phyloP scores from a whole-genome alignment of 2,329 filamentous ascomycete species.

The Colletotrichum zoysiae region DNA sequence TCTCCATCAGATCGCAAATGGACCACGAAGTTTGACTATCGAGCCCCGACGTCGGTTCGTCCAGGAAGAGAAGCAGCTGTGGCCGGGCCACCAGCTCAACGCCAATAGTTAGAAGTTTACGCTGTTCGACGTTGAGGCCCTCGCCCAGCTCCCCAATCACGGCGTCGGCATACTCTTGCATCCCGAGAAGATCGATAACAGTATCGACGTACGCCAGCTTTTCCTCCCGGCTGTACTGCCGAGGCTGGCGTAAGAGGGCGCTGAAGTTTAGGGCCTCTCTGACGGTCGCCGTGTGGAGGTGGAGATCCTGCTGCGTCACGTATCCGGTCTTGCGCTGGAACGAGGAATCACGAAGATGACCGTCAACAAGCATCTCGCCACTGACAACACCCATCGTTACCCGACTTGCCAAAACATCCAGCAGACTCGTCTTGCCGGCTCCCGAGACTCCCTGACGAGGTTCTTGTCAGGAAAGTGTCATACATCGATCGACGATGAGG shows the following conservation, averaged over 20 bases:
- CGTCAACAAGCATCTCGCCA: conserved; percentile 76
- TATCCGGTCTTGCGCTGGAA: conserved; percentile 79
- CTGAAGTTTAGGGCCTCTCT: conserved; percentile 76
- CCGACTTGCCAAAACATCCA: conserved; percentile 72
- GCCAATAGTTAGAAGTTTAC: conserved; percentile 76
- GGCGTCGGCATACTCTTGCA: conserved; percentile 76
- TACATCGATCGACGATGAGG: conserved; percentile 66
- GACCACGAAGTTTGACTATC: conserved; percentile 83
- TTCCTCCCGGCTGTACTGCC: conserved; percentile 57
- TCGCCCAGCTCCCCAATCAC: conserved; percentile 77
- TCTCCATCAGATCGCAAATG: conserved; percentile 77
- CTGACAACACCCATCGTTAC: conserved; percentile 76
- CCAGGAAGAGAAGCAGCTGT: conserved; percentile 78
- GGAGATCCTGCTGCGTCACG: conserved; percentile 72
- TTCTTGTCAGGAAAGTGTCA: neutral
- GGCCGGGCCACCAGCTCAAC: conserved; percentile 84
- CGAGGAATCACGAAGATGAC: conserved; percentile 69
- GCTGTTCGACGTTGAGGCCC: conserved; percentile 58
- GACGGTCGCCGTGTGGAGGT: conserved; percentile 54
- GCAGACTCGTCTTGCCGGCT: conserved; percentile 64
- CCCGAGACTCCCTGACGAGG: conserved; percentile 34
- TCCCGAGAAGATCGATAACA: conserved; percentile 51
- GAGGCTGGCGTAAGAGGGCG: conserved; percentile 75
- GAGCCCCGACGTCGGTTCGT: conserved; percentile 82
- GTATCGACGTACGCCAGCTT: conserved; percentile 49